These are phyloP conservation scores for Kockiozyma suomiensis DNA, from an alignment of 805 yeast species.

Conservation along the genomic window DNA sequence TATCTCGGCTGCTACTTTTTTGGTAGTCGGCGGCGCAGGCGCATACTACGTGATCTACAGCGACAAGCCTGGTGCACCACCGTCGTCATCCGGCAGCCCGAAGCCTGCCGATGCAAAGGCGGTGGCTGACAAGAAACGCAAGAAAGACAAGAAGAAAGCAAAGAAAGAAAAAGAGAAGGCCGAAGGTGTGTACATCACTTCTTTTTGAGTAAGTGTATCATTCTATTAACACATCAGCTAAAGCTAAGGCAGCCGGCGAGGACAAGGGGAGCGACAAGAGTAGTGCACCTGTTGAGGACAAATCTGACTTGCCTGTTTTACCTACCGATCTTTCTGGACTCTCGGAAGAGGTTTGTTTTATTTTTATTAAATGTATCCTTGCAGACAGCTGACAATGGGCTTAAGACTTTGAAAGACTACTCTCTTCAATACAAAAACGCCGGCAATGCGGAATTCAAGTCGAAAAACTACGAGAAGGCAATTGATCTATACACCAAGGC, in stretches of 20 bases:
- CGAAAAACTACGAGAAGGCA: slow-evolving; percentile 72
- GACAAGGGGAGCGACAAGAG: slow-evolving; percentile 8
- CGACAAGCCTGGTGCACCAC: slow-evolving; percentile 12
- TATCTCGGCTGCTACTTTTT: slow-evolving; percentile 29
- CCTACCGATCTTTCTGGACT: slow-evolving; percentile 47
- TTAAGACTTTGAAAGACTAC: slow-evolving; percentile 47
- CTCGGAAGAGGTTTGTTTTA: slow-evolving; percentile 39
- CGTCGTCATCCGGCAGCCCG: not conserved
- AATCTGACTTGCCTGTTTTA: slow-evolving; percentile 17
- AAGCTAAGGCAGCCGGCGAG: slow-evolving; percentile 1
- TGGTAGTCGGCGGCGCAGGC: slow-evolving; percentile 35
- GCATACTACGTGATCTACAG: slow-evolving; percentile 33
- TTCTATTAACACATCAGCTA: not conserved
- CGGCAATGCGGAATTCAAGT: slow-evolving; percentile 80
- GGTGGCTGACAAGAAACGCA: slow-evolving; percentile 20
- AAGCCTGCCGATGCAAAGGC: slow-evolving; percentile 11
- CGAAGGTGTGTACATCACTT: slow-evolving; percentile 11
- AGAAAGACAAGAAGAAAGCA: slow-evolving; percentile 30
- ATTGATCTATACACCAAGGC: slow-evolving; percentile 80
- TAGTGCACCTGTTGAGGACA: not conserved
- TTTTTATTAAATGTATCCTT: not conserved
- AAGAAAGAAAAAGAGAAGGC: slow-evolving; percentile 24
- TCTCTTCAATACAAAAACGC: slow-evolving; percentile 82
- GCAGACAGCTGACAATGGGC: not conserved
- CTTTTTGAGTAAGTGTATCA: no score